Base-by-base conservation (phyloP, 345 rosid genomes). In the Citrus sp. region DNA sequence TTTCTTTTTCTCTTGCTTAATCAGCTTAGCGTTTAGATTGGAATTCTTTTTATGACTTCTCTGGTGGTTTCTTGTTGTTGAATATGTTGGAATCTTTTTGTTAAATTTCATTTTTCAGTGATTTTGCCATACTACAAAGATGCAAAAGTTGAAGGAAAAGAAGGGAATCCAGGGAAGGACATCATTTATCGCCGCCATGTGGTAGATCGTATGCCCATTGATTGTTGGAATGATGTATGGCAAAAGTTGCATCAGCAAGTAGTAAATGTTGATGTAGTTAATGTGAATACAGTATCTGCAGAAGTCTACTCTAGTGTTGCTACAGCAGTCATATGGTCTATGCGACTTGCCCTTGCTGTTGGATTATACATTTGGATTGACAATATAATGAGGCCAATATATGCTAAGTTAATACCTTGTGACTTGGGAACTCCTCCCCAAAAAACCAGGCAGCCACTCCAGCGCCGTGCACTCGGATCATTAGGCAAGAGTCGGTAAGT, bases 211-310 rank as follows among this genome's bases (percentile, higher is more conserved):
- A 93, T 95, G 98, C 98, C 98, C 14, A 89, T 95, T 81, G 98
- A 95, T 87, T 86, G 94, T 82, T 93, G 98, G 98, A 93, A 92
- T 85, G 97, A 92, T 83, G 95, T 95, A 62, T 93, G 98, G 98
- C 60, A 87, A 74, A 95, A 95, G 87, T 82, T 95, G 87, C 98
- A 95, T 82, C 92, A 92, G 68, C 98, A 95, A 77, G 87, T 93
- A 75, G 93, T 90, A 67, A 92, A 92, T 82, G 91, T 95, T 37
- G 98, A 95, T 82, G 94, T 95, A 59, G 65, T 85, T 70, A 91
- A 95, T 82, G 98, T 89, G n/a, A 83, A 92, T 80, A 79, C 93
- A 2, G 95, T 92, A 69, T 92, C 87, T 75, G 91, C 95, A 74
- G 97, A 93, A 84, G 89, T 92, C 58, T 95, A 93, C 81, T 85